Conservation (phyloP, 129 eudicot species). For the Lonicera japonica region DNA sequence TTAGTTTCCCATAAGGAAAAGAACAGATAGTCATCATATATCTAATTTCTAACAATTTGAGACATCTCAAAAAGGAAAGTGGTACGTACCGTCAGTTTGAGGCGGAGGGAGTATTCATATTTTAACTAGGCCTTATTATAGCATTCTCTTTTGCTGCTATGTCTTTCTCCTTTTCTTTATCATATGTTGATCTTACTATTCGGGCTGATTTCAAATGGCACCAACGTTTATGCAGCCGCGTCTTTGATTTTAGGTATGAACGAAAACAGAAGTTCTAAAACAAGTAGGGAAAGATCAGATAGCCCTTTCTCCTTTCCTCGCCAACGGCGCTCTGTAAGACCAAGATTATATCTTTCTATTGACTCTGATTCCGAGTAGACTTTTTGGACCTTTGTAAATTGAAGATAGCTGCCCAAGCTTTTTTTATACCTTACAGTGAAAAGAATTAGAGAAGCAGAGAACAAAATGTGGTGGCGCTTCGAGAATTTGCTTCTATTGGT, state of each 20-base stretch:
- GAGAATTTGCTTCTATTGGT: constrained; percentile 14
- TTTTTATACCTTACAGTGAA: not conserved
- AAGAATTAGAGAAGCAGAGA: constrained; percentile 1
- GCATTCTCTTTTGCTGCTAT: too few relatives aligned
- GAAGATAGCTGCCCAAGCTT: constrained; percentile 17
- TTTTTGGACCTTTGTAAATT: constrained; percentile 11
- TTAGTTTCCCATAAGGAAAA: too few relatives aligned
- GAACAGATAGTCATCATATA: too few relatives aligned
- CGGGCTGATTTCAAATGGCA: constrained; percentile 13
- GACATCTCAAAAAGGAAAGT: too few relatives aligned
- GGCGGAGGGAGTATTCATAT: too few relatives aligned
- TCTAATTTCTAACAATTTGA: too few relatives aligned
- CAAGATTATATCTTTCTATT: constrained; percentile 58
- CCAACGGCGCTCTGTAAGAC: constrained; percentile 79
- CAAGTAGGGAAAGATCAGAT: constrained; percentile 58
- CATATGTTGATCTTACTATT: too few relatives aligned
- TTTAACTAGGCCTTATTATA: too few relatives aligned
- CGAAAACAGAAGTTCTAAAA: constrained; percentile 36
- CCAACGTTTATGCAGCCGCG: constrained; percentile 43
- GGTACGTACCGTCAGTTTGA: too few relatives aligned
- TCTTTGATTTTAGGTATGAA: constrained; percentile 66
- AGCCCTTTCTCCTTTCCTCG: constrained; percentile 71
- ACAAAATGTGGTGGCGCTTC: constrained; percentile 6
- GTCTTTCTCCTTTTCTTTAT: too few relatives aligned
- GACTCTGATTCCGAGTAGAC: constrained; percentile 68